A percentile compares a stretch with the other conserved stretches of the same genome.
Conservation (phyloP, 495 filamentous ascomycete species). For the Barbatosphaeria neglecta region DNA sequence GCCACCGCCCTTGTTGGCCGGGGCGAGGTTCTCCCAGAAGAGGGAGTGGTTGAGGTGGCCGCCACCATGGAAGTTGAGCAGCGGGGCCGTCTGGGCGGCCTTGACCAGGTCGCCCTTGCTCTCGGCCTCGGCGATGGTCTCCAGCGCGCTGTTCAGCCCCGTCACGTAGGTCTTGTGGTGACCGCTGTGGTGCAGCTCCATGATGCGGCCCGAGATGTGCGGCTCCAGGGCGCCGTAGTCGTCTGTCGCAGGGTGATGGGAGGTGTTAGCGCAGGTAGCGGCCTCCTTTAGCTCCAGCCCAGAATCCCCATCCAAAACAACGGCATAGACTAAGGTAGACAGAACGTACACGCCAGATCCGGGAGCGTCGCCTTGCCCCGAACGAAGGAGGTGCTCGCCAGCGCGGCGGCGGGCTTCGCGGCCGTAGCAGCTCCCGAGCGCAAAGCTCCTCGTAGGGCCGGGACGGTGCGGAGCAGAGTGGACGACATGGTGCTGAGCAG, state of each 20-base stretch:
- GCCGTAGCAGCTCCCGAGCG: conserved; percentile 21
- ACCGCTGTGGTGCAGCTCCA: conserved; percentile 81
- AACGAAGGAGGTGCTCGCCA: conserved; percentile 60
- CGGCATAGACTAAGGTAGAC: not conserved
- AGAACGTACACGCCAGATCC: conserved; percentile 73
- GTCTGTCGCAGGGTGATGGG: conserved; percentile 32
- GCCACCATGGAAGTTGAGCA: conserved; percentile 95
- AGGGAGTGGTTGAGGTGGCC: conserved; percentile 91
- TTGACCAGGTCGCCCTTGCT: conserved; percentile 46
- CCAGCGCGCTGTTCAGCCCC: conserved; percentile 51
- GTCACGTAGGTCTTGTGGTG: conserved; percentile 75
- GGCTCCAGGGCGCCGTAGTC: conserved; percentile 91
- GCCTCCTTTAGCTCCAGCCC: too few species aligned
- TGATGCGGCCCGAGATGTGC: conserved; percentile 90
- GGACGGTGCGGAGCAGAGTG: conserved; percentile 38
- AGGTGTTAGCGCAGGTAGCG: too few species aligned
- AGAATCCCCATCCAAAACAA: too few species aligned
- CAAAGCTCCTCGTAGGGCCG: conserved; percentile 32
- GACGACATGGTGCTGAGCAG: conserved; percentile 32
- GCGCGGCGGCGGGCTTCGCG: conserved; percentile 37
- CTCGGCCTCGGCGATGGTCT: conserved; percentile 50
- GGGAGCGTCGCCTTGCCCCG: conserved; percentile 87
- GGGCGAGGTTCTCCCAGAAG: conserved; percentile 97
- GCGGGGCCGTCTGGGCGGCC: conserved; percentile 69
- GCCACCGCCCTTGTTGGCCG: conserved; percentile 55